phyloP scores from a whole-genome alignment of 305 asterid genomes.

The Solanum chacoense region DNA sequence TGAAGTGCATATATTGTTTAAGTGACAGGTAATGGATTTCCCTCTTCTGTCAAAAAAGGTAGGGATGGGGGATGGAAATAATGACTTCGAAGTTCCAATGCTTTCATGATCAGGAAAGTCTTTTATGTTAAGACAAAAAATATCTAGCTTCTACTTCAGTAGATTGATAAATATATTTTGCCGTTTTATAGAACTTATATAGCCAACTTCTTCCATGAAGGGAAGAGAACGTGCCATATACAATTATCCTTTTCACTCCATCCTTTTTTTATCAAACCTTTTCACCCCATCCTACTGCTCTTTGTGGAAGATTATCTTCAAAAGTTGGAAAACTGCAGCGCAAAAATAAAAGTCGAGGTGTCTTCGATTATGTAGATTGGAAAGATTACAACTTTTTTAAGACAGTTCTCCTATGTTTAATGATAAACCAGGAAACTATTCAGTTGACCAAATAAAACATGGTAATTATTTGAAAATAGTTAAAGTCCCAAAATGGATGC shows the following conservation, averaged over 20 bases:
- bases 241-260: not conserved
- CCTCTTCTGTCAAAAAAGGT: not conserved
- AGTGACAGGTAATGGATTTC: not conserved
- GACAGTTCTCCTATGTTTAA: not conserved
- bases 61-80: not conserved
- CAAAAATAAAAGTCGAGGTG: not conserved
- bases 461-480: not conserved
- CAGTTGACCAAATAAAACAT: not conserved
- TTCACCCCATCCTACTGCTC: not conserved
- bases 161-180: not conserved
- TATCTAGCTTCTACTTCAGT: not conserved
- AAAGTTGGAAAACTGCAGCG: not conserved
- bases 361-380: not conserved
- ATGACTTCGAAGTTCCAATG: not conserved
- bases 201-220: not conserved
- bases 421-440: not conserved
- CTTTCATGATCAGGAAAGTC: not conserved
- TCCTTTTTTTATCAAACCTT: not conserved
- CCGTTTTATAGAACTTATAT: not conserved
- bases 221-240: not conserved
- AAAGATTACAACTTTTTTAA: not conserved
- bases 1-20: not conserved
- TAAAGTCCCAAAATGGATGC: not conserved
- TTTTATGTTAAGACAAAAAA: not conserved
- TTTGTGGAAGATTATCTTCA: not conserved